Evolutionary conservation across 192 early-diverging fungal genomes (phyloP).

Genomic region (Bifiguratus adelaidae): DNA sequence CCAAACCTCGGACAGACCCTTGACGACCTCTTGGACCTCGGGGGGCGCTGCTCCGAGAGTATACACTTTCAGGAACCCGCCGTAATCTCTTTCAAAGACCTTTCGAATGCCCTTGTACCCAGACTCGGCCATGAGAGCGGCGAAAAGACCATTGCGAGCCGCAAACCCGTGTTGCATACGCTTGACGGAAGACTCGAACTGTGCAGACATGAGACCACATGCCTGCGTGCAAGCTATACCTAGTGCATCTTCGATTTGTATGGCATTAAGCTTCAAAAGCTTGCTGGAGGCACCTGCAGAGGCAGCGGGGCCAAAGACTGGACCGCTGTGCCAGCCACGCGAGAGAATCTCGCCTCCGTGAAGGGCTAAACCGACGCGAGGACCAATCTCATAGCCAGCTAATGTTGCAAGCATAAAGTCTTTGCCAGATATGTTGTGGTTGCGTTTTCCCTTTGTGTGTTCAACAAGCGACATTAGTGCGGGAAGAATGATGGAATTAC

Average conservation of each 20-base stretch:
- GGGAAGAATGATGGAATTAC: conserved; percentile 6
- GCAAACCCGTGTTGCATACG: conserved; percentile 13
- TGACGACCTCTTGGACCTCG: neutral
- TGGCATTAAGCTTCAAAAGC: neutral
- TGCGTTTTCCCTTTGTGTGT: neutral
- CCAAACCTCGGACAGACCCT: conserved; percentile 2
- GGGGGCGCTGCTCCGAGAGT: neutral
- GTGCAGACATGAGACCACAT: conserved; percentile 4
- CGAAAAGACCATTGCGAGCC: conserved; percentile 4
- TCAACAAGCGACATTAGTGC: conserved; percentile 1
- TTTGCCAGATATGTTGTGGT: neutral
- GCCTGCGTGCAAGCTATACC: conserved; percentile 11
- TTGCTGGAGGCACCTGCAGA: conserved; percentile 8
- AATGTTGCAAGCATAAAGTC: conserved; percentile 6
- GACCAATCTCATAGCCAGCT: conserved; percentile 8
- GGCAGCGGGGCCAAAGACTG: conserved; percentile 11
- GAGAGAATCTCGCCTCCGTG: conserved; percentile 8
- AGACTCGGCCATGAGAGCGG: conserved; percentile 7
- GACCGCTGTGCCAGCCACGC: conserved; percentile 11
- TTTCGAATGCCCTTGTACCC: conserved; percentile 7
- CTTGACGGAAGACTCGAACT: conserved; percentile 10
- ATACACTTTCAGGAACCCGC: conserved; percentile 3
- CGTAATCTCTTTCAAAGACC: conserved; percentile 7
- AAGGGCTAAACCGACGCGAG: conserved; percentile 7
- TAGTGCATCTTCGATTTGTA: conserved; percentile 8